phyloP scores from a whole-genome alignment of 768 basidiomycete species.

The Leccinum pellstonianum region DNA sequence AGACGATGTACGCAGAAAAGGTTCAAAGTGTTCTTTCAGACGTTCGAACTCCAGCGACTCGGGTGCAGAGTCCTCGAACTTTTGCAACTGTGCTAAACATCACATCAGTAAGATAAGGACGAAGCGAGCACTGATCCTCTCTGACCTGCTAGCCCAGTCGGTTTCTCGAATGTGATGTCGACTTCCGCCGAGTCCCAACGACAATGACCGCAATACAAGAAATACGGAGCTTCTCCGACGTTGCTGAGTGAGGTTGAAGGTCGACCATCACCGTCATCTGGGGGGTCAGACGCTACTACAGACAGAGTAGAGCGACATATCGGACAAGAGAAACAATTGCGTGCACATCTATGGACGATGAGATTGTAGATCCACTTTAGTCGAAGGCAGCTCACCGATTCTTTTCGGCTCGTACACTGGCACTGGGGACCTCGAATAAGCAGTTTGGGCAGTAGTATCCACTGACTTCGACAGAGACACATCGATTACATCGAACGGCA shows the following conservation, averaged over 20 bases:
- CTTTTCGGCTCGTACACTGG: slow-evolving; percentile 97
- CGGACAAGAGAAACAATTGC: slow-evolving; percentile 97
- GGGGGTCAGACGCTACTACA: slow-evolving; percentile 86
- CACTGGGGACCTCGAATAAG: slow-evolving; percentile 96
- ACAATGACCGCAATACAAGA: slow-evolving; percentile 89
- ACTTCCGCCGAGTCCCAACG: slow-evolving; percentile 93
- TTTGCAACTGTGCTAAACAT: slow-evolving; percentile 80
- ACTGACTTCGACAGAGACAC: slow-evolving; percentile 90
- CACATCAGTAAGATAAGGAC: slow-evolving; percentile 3
- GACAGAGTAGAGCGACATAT: slow-evolving; percentile 87
- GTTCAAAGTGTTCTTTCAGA: slow-evolving; percentile 96
- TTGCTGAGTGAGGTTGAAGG: slow-evolving; percentile 52
- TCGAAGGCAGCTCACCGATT: slow-evolving; percentile 61
- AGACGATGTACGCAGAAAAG: slow-evolving; percentile 83
- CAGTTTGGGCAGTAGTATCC: slow-evolving; percentile 99
- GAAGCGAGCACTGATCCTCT: slow-evolving; percentile 20
- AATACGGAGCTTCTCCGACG: slow-evolving; percentile 85
- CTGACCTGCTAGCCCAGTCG: slow-evolving; percentile 90
- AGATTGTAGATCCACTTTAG: not conserved
- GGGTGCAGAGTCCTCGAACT: slow-evolving; percentile 80
- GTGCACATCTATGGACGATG: slow-evolving; percentile 71
- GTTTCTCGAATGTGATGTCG: slow-evolving; percentile 93
- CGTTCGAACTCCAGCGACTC: slow-evolving; percentile 90
- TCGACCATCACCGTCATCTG: slow-evolving; percentile 56
- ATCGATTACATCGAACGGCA: slow-evolving; percentile 88